Percentiles rank a stretch among this genome's conserved stretches.
Conservation (phyloP, 2,329 filamentous ascomycete species). For the Diplocarpon rosae region DNA sequence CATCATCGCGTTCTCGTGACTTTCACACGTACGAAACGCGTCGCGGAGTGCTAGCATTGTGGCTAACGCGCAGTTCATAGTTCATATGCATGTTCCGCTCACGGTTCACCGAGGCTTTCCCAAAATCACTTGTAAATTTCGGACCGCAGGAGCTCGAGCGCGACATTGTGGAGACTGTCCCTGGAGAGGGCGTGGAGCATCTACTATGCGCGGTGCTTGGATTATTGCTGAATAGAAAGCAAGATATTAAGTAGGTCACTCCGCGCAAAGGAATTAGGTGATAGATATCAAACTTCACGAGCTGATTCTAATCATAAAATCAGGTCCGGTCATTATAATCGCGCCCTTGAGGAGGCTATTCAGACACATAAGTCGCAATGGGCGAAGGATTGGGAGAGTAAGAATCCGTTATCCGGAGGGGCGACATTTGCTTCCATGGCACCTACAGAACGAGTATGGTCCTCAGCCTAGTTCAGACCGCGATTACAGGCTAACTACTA, state of each 20-base stretch:
- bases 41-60: constrained; percentile 26
- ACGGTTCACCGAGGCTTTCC: constrained; percentile 82
- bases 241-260: constrained; percentile 83
- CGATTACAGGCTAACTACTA: background rate
- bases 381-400: constrained; percentile 70
- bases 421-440: constrained; percentile 74
- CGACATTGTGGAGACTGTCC: constrained; percentile 66
- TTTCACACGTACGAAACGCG: constrained; percentile 43
- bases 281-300: background rate
- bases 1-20: constrained; percentile 30
- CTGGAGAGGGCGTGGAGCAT: constrained; percentile 76
- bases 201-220: constrained; percentile 83
- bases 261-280: background rate
- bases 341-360: constrained; percentile 89
- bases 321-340: constrained; percentile 84
- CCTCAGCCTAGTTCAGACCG: background rate
- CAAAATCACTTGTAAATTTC: constrained; percentile 76
- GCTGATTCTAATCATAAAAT: constrained; percentile 19
- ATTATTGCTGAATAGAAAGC: constrained; percentile 89
- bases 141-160: constrained; percentile 91
- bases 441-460: constrained; percentile 65
- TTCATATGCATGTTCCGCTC: constrained; percentile 98
- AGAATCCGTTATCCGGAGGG: constrained; percentile 73
- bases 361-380: constrained; percentile 78
- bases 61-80: constrained; percentile 39